Evolutionary conservation across 148 eudicot genomes (phyloP), one percentile per base, ranked within the genome.

Genomic region (Beta vulgaris): DNA sequence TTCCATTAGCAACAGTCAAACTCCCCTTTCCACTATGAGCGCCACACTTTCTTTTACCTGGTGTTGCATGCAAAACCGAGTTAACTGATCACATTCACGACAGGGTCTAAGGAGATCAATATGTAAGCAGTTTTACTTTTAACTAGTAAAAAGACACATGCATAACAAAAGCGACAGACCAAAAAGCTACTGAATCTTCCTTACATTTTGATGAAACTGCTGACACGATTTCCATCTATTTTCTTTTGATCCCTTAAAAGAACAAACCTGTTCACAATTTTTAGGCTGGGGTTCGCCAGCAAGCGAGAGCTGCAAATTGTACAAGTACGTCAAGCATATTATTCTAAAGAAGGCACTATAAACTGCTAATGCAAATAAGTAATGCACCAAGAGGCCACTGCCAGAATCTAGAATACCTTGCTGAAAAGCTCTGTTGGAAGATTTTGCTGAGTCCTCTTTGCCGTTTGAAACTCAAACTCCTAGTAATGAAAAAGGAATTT

Each of bases 221-320:
- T 77, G 82, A 69, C 81, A 79, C 9, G 78, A 79, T 66, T 80
- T 84, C 82, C 86, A 78, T 84, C 89, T 87, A 42, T 93, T 93
- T 87, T 93, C 98, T 93, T 93, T 93, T 80, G 91, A 84, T 60
- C 89, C 91, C 98, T 91, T 85, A 54, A 72, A 81, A 57, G 69
- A 85, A 58, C 78, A 84, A 80, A 67, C 65, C 59, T 77, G 85
- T 19, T 80, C 57, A 76, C 79, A 81, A 51, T 84, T 69, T 84
- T 61, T 83, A 18, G 82, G 74, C 72, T 78, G 89, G 71, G 86
- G 32, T 57, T 90, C 95, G 54, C 87, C 74, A 72, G 84, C 86
- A 75, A 93, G 84, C 36, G 95, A 88, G 72, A 93, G 97, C 98
- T 93, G 74, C 29, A 73, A 84, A 62, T 36, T 35, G 29, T 31